Conservation (phyloP, 345 rosid genomes). For the Populus simonii region DNA sequence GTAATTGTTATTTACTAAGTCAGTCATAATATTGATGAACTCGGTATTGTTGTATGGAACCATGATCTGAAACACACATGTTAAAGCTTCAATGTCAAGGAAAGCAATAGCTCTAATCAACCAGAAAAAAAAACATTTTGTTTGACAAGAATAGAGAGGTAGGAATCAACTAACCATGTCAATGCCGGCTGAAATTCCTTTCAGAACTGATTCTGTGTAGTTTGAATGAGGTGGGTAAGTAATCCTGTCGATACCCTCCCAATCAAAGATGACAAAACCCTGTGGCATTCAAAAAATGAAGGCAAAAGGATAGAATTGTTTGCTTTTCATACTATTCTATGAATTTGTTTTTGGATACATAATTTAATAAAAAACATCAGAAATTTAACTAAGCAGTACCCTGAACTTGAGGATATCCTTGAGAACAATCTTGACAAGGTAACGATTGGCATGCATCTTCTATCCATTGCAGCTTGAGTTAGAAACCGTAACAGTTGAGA, state of each 20-base stretch:
- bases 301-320: background rate
- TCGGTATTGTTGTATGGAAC: slow-evolving; percentile 51
- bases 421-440: slow-evolving; percentile 51
- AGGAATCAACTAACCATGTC: slow-evolving; percentile 17
- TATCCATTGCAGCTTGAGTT: slow-evolving; percentile 70
- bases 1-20: slow-evolving; percentile 35
- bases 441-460: slow-evolving; percentile 66
- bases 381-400: slow-evolving; percentile 31
- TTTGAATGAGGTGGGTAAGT: slow-evolving; percentile 17
- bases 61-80: slow-evolving; percentile 51
- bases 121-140: background rate
- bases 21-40: slow-evolving; percentile 46
- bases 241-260: slow-evolving; percentile 29
- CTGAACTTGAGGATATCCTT: slow-evolving; percentile 54
- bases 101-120: background rate
- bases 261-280: slow-evolving; percentile 28
- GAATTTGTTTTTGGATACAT: background rate
- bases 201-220: slow-evolving; percentile 18
- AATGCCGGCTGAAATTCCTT: slow-evolving; percentile 21
- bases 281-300: background rate
- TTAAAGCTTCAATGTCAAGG: background rate
- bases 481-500: slow-evolving; percentile 71
- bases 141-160: background rate
- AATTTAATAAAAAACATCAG: background rate
- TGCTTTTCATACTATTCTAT: background rate